phyloP scores from a whole-genome alignment of 257 asterid genomes.

The Nicotiana tabacum region DNA sequence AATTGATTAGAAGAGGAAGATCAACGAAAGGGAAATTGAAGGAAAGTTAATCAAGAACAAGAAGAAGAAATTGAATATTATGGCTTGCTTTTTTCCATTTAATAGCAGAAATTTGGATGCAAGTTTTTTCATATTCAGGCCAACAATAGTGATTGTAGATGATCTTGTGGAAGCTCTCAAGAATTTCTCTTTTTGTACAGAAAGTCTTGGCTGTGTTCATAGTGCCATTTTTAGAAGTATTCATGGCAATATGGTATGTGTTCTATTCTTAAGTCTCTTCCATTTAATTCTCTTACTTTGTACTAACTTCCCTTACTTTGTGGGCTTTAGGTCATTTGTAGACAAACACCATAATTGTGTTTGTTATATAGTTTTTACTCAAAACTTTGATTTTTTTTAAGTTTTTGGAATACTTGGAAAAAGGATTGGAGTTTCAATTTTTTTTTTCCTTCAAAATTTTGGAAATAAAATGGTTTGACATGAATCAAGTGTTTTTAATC shows the following conservation, averaged over 20 bases:
- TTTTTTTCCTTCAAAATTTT: too few species aligned
- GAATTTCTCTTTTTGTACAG: slow-evolving; percentile 38
- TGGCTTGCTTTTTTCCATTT: slow-evolving; percentile 73
- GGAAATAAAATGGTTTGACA: too few species aligned
- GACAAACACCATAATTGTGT: too few species aligned
- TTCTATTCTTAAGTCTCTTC: neutral
- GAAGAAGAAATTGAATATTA: neutral
- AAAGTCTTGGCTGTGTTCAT: slow-evolving; percentile 57
- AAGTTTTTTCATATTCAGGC: slow-evolving; percentile 47
- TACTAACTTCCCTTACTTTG: too few species aligned
- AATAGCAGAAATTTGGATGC: slow-evolving; percentile 46
- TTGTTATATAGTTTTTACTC: too few species aligned
- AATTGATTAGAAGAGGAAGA: neutral
- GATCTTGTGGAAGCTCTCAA: slow-evolving; percentile 40
- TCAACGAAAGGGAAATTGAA: neutral
- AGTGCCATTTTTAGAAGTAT: slow-evolving; percentile 57
- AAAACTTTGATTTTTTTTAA: too few species aligned
- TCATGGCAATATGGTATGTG: slow-evolving; percentile 62
- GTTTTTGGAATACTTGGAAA: too few species aligned
- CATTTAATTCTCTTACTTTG: too few species aligned
- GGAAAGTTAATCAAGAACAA: neutral
- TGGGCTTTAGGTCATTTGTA: too few species aligned
- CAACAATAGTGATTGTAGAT: slow-evolving; percentile 43
- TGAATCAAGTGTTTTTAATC: neutral
- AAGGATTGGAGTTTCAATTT: too few species aligned